Evolutionary conservation across 163 green algal species (phyloP), one percentile per base, ranked within the genome.

Genomic region (Chlamydomonas reinhardtii): DNA sequence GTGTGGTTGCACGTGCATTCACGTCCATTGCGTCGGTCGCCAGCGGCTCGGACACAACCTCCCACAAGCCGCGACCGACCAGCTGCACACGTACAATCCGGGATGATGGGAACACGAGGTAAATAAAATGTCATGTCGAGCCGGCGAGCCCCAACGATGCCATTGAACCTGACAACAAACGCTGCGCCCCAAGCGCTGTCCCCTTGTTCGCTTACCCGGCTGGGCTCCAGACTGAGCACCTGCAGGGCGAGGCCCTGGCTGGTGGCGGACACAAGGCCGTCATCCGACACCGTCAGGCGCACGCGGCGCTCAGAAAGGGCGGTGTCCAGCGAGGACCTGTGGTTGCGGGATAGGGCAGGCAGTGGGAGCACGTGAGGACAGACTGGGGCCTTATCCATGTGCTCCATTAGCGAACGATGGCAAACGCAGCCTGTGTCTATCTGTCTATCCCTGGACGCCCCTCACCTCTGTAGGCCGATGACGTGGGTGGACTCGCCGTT

Each of bases 301-400:
- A 86, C 24, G 27, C 80, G 80, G 8, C 80, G 80, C 70, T 86
- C 80, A 0, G 6, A 59, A 8, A 86, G 69, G 22, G 43, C 80
- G 6, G 34, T 31, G 12, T 79, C 80, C 56, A 73, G 20, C 0
- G 80, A 79, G 0, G 80, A 86, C 56, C 70, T 85, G 34, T 6
- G 52, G 59, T 6, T 54, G 59, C 20, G 24, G 59, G 22, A 65
- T 9, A 27, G 19, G 0, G 59, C 20, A 65, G 59, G 20, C 0
- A 9, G 22, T 29, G 59, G n/a, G 56, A 24, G 56, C 56, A 64
- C n/a, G n/a, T n/a, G n/a, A n/a, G n/a, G n/a, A n/a, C n/a, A n/a
- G n/a, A n/a, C n/a, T n/a, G n/a, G n/a, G n/a, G n/a, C n/a, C n/a
- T n/a, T n/a, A n/a, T n/a, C n/a, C n/a, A n/a, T n/a, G n/a, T n/a